Percentiles rank a stretch among this genome's conserved stretches.
phyloP scores from a whole-genome alignment of 2,329 filamentous ascomycete genomes.

The Pseudogymnoascus sp. region DNA sequence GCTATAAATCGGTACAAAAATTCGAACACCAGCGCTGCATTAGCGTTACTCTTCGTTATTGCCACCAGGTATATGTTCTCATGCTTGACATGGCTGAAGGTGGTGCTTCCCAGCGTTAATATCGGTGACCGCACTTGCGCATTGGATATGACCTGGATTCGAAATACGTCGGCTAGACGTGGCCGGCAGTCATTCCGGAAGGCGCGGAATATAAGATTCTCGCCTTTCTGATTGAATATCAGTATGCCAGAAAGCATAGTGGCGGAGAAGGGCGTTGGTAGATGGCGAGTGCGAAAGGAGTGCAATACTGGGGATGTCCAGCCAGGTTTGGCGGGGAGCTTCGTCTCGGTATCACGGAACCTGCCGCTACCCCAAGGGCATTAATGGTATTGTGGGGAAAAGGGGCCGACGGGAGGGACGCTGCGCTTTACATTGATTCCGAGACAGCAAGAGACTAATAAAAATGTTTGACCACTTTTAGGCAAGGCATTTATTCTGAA shows the following conservation, averaged over 20 bases:
- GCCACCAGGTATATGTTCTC: constrained; percentile 98
- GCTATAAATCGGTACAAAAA: constrained; percentile 89
- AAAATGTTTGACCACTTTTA: background rate
- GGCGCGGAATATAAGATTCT: constrained; percentile 98
- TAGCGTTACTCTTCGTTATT: constrained; percentile 97
- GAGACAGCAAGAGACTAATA: background rate
- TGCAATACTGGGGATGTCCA: constrained; percentile 1
- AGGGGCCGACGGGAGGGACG: background rate
- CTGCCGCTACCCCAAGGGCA: background rate
- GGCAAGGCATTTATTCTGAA: constrained; percentile 1
- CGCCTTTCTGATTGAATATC: constrained; percentile 98
- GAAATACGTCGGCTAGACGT: constrained; percentile 95
- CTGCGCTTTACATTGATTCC: background rate
- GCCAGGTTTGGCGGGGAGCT: constrained; percentile 7
- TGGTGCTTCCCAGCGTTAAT: constrained; percentile 91
- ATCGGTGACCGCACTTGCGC: constrained; percentile 96
- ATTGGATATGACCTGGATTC: constrained; percentile 98
- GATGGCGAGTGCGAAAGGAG: constrained; percentile 7
- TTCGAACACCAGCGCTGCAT: constrained; percentile 95
- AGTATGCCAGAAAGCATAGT: constrained; percentile 94
- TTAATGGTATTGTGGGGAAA: background rate
- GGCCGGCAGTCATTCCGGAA: constrained; percentile 98
- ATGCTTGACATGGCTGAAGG: constrained; percentile 98
- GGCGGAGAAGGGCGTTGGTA: constrained; percentile 18
- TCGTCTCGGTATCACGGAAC: constrained; percentile 4